phyloP scores from a whole-genome alignment of 345 rosid species.

The Salix brachista region DNA sequence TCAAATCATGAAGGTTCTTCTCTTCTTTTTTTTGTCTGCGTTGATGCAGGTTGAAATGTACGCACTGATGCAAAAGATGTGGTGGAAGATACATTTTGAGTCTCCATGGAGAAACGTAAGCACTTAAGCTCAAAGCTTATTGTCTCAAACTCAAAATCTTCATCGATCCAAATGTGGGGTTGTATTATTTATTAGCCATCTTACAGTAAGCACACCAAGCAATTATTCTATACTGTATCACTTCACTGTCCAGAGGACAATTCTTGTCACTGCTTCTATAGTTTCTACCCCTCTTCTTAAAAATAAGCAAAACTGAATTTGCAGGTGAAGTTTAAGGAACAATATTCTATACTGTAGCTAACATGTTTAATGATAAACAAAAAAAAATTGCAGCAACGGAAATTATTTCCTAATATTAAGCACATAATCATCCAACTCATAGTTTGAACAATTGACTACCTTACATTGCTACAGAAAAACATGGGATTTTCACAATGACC shows the following conservation, averaged over 20 bases:
- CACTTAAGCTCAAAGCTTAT: conserved; percentile 49
- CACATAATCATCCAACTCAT: conserved; percentile 2
- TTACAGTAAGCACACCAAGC: conserved; percentile 85
- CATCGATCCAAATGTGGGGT: conserved; percentile 42
- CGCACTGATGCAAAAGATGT: conserved; percentile 39
- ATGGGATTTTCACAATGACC: neutral
- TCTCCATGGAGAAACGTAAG: conserved; percentile 36
- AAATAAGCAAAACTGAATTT: conserved; percentile 1
- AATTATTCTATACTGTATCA: too few relatives aligned
- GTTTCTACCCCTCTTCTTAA: neutral
- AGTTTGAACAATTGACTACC: neutral
- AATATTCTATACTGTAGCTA: neutral
- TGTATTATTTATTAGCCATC: conserved; percentile 52
- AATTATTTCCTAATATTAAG: neutral
- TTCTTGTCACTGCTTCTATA: neutral
- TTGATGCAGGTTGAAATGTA: conserved; percentile 57
- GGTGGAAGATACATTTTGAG: conserved; percentile 51
- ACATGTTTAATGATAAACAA: neutral
- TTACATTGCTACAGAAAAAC: neutral
- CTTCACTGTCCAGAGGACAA: neutral
- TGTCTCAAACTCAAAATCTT: conserved; percentile 44
- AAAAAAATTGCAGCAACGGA: neutral
- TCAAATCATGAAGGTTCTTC: neutral
- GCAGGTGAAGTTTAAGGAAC: neutral
- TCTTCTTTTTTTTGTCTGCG: too few relatives aligned